A percentile compares a stretch with the other conserved stretches of the same genome.
These are phyloP conservation scores for Glaciozyma martinii DNA, from an alignment of 768 basidiomycete genomes.

Conservation along the genomic window DNA sequence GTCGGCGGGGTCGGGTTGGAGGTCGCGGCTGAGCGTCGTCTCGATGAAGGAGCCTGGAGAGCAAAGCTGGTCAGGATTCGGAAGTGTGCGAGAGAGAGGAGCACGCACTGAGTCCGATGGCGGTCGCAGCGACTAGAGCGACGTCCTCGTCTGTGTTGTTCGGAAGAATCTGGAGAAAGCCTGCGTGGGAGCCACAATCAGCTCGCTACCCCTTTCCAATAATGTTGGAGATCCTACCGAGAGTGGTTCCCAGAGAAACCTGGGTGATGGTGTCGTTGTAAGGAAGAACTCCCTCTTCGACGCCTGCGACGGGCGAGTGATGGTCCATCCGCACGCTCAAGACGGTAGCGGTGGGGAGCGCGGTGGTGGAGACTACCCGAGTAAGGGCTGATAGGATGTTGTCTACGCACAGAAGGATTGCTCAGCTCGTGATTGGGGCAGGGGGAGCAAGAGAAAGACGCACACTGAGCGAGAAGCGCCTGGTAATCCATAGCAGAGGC, in stretches of 20 bases:
- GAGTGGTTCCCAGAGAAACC: background rate
- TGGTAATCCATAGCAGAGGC: background rate
- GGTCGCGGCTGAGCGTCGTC: conserved; percentile 5
- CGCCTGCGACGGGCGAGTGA: background rate
- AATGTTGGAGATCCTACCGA: background rate
- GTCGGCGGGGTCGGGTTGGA: conserved; percentile 3
- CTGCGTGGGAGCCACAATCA: background rate
- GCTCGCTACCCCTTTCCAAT: background rate
- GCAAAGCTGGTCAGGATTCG: background rate
- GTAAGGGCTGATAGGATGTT: background rate
- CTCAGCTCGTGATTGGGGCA: background rate
- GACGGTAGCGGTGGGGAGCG: conserved; percentile 4
- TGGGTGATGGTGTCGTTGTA: background rate
- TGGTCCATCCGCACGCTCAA: conserved; percentile 6
- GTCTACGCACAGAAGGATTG: too few species aligned
- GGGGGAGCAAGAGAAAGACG: background rate
- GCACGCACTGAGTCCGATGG: background rate
- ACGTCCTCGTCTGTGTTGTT: background rate
- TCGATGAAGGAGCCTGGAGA: conserved; percentile 13
- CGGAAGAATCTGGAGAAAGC: background rate
- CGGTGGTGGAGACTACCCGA: too few species aligned
- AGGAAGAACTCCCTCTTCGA: conserved; percentile 2
- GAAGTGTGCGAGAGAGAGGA: background rate
- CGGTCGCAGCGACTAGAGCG: background rate
- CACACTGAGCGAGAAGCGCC: background rate